Evolutionary conservation across 768 basidiomycete species (phyloP).

Genomic region (Antrodiella citrinella): DNA sequence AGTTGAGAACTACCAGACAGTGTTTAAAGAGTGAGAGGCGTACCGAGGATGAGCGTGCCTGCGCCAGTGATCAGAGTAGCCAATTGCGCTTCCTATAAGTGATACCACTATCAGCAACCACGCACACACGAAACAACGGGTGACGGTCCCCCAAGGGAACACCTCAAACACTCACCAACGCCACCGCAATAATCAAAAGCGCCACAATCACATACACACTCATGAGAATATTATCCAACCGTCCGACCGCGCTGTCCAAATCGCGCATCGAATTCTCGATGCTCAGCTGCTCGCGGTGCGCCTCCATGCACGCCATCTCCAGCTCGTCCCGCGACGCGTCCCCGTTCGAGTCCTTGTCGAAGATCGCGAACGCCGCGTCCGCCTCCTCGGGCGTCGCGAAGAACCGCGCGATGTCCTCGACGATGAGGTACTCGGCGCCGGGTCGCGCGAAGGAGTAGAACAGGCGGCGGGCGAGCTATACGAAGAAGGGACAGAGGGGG

Average conservation of each 20-base stretch:
- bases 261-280: constrained; percentile 85
- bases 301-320: constrained; percentile 68
- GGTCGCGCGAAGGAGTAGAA: constrained; percentile 78
- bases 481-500: too few relatives aligned
- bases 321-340: constrained; percentile 65
- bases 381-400: constrained; percentile 65
- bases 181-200: constrained; percentile 75
- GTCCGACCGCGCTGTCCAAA: constrained; percentile 81
- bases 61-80: constrained; percentile 70
- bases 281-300: constrained; percentile 79
- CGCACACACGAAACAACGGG: constrained; percentile 10
- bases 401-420: constrained; percentile 63
- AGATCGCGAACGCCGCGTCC: constrained; percentile 56
- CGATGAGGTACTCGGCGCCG: constrained; percentile 47
- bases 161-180: constrained; percentile 51
- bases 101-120: neutral
- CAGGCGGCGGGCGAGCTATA: constrained; percentile 73
- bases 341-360: constrained; percentile 68
- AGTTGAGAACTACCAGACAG: constrained; percentile 1
- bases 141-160: too few relatives aligned
- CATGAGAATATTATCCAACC: constrained; percentile 84
- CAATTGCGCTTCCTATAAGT: constrained; percentile 57
- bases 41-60: constrained; percentile 50
- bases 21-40: constrained; percentile 4
- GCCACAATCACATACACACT: constrained; percentile 65